Conservation (phyloP, 768 basidiomycete genomes). For the Pleurotus citrinopileatus region DNA sequence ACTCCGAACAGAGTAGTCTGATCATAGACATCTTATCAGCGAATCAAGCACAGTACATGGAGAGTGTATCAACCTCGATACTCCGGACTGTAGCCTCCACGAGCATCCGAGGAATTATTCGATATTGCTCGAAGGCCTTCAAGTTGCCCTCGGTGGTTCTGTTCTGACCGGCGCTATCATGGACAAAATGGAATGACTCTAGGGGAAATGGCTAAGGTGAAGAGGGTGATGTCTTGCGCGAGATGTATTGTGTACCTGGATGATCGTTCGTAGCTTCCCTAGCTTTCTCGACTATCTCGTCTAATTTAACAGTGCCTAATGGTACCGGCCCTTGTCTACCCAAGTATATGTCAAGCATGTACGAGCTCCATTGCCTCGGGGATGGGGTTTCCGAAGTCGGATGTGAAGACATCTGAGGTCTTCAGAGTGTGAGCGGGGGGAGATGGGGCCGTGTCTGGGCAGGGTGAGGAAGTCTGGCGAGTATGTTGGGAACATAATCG, state of each 20-base stretch:
- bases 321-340: slow-evolving; percentile 37
- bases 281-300: slow-evolving; percentile 63
- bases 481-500: no score
- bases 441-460: no score
- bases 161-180: slow-evolving; percentile 70
- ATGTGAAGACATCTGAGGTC: neutral
- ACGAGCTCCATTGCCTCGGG: slow-evolving; percentile 33
- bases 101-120: slow-evolving; percentile 78
- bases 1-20: slow-evolving; percentile 72
- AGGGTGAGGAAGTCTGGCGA: no score
- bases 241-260: slow-evolving; percentile 34
- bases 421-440: no score
- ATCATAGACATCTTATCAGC: neutral
- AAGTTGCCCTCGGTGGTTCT: slow-evolving; percentile 66
- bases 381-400: neutral
- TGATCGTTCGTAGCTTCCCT: slow-evolving; percentile 57
- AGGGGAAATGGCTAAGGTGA: neutral
- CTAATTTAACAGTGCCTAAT: slow-evolving; percentile 57
- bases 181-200: slow-evolving; percentile 73
- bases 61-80: slow-evolving; percentile 40
- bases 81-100: slow-evolving; percentile 54
- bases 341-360: slow-evolving; percentile 35
- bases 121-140: slow-evolving; percentile 59
- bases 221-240: neutral
- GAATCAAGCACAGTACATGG: neutral